phyloP scores from a whole-genome alignment of 306 rosid species.

The Vigna unguiculata region DNA sequence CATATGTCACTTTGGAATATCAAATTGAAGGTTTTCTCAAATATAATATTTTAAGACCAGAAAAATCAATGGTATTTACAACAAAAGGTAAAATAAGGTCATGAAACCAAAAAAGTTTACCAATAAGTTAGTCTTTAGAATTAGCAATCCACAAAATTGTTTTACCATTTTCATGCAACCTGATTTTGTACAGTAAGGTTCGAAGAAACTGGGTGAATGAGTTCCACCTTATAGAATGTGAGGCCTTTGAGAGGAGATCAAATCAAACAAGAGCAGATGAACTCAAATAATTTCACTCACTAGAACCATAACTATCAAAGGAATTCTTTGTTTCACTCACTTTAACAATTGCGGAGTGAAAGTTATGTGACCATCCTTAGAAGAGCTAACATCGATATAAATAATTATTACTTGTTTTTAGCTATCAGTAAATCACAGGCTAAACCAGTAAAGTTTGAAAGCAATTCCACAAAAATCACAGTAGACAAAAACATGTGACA shows the following conservation, averaged over 20 bases:
- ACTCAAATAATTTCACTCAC: background rate
- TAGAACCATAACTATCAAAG: background rate
- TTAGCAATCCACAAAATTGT: background rate
- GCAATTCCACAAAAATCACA: constrained; percentile 11
- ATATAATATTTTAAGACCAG: background rate
- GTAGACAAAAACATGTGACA: constrained; percentile 1
- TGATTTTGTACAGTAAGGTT: background rate
- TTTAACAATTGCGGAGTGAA: background rate
- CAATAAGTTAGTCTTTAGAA: background rate
- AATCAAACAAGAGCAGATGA: background rate
- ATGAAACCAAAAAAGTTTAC: background rate
- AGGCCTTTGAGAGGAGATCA: background rate
- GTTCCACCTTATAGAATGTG: background rate
- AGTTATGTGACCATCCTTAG: background rate
- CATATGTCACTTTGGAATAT: background rate
- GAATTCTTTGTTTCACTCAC: background rate
- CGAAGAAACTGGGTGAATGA: background rate
- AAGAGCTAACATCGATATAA: background rate
- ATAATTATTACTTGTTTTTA: background rate
- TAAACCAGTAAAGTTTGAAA: background rate
- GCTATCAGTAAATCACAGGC: constrained; percentile 1
- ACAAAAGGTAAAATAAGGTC: background rate
- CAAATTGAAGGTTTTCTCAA: background rate
- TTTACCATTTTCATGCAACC: background rate
- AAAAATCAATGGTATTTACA: background rate